Percentiles rank a stretch among this genome's conserved stretches.
phyloP scores from a whole-genome alignment of 257 asterid species.

The Solanum boliviense region DNA sequence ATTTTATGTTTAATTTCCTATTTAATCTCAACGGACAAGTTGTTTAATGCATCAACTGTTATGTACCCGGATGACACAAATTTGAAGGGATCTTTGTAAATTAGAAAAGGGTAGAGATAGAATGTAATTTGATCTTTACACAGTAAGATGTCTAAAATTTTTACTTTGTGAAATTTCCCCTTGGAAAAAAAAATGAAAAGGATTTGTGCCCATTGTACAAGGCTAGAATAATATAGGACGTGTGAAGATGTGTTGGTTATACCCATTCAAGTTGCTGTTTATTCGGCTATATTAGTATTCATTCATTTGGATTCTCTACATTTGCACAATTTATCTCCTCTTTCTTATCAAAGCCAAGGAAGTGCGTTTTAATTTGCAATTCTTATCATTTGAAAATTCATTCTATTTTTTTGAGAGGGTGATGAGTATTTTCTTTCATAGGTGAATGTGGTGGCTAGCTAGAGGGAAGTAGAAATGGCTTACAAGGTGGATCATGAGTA shows the following conservation, averaged over 20 bases:
- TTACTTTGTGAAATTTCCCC: background rate
- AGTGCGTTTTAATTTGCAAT: background rate
- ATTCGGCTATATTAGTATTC: background rate
- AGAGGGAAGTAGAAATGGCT: slow-evolving; percentile 13
- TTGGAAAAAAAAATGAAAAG: background rate
- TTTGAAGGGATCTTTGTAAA: no score
- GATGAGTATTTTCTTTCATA: background rate
- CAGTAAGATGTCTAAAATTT: no score
- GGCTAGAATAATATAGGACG: background rate
- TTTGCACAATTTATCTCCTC: background rate
- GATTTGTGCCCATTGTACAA: background rate
- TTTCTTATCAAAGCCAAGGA: background rate
- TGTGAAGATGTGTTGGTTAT: background rate
- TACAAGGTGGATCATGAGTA: slow-evolving; percentile 39
- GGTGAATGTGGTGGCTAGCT: background rate
- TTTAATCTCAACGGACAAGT: no score
- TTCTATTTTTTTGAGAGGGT: background rate
- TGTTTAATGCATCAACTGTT: no score
- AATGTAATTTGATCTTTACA: no score
- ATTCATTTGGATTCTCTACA: background rate
- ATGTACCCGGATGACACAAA: no score
- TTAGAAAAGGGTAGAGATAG: no score
- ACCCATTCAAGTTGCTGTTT: background rate
- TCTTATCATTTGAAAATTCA: background rate
- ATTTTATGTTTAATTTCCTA: no score